phyloP scores from a whole-genome alignment of 1,284 basidiomycete species.

The Ustilago vetiveriae region DNA sequence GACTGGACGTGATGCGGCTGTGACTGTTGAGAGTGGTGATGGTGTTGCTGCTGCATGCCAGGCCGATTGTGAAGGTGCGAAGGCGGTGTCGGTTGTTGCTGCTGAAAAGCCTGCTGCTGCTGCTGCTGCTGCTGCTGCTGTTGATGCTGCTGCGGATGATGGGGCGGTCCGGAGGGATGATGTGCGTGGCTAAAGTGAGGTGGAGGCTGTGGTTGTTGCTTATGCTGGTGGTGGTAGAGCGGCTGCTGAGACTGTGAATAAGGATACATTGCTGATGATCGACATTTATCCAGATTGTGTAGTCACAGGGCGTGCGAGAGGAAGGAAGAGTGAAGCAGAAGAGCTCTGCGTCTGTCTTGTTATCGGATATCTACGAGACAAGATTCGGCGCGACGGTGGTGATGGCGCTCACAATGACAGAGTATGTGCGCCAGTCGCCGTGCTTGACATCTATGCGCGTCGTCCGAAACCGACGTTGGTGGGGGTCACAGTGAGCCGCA shows the following conservation, averaged over 20 bases:
- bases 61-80: conserved; percentile 16
- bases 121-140: conserved; percentile 16
- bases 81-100: conserved; percentile 12
- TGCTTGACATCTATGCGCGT: too few relatives aligned
- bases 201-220: conserved; percentile 24
- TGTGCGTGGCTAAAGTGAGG: conserved; percentile 18
- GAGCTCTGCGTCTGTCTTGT: not conserved
- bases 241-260: conserved; percentile 40
- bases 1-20: conserved; percentile 20
- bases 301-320: not conserved
- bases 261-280: conserved; percentile 46
- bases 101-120: conserved; percentile 11
- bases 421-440: too few relatives aligned
- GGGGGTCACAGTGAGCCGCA: too few relatives aligned
- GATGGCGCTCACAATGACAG: too few relatives aligned
- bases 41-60: conserved; percentile 35
- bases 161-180: conserved; percentile 14
- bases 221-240: conserved; percentile 36
- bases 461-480: too few relatives aligned
- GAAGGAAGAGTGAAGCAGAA: not conserved
- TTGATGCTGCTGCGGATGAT: conserved; percentile 8
- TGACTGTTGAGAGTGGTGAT: conserved; percentile 28
- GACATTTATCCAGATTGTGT: conserved; percentile 30
- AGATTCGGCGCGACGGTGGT: too few relatives aligned
- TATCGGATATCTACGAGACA: too few relatives aligned